Conservation (phyloP, 1,284 basidiomycete genomes). For the Ustilago tritici region DNA sequence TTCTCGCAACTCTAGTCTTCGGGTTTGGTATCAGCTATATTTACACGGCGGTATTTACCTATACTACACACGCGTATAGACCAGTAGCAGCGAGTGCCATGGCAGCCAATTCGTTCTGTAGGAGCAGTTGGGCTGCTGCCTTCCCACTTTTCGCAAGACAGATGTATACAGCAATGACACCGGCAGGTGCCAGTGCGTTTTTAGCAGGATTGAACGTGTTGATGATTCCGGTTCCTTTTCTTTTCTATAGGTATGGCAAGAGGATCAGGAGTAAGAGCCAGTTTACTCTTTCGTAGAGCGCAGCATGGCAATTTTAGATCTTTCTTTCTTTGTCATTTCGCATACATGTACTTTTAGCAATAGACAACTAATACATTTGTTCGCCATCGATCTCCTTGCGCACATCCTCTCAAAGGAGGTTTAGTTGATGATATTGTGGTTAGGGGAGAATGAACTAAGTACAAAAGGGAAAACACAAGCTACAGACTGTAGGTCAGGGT, state of each 20-base stretch:
- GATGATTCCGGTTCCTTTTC: conserved; percentile 55
- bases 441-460: conserved; percentile 10
- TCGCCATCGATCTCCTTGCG: background rate
- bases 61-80: conserved; percentile 47
- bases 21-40: conserved; percentile 50
- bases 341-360: conserved; percentile 22
- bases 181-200: conserved; percentile 36
- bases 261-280: conserved; percentile 44
- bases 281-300: conserved; percentile 33
- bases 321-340: background rate
- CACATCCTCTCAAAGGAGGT: background rate
- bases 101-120: conserved; percentile 50
- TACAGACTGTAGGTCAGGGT: background rate
- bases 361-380: background rate
- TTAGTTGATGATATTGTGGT: background rate
- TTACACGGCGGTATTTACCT: conserved; percentile 48
- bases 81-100: conserved; percentile 57
- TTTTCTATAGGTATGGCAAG: conserved; percentile 55
- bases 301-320: background rate
- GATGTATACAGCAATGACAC: conserved; percentile 48
- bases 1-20: conserved; percentile 46
- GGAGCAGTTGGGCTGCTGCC: conserved; percentile 40
- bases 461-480: background rate
- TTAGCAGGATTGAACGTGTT: conserved; percentile 50
- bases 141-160: conserved; percentile 52